phyloP scores from a whole-genome alignment of 176 grass and related monocot species.

The Tillandsia fasciculata region DNA sequence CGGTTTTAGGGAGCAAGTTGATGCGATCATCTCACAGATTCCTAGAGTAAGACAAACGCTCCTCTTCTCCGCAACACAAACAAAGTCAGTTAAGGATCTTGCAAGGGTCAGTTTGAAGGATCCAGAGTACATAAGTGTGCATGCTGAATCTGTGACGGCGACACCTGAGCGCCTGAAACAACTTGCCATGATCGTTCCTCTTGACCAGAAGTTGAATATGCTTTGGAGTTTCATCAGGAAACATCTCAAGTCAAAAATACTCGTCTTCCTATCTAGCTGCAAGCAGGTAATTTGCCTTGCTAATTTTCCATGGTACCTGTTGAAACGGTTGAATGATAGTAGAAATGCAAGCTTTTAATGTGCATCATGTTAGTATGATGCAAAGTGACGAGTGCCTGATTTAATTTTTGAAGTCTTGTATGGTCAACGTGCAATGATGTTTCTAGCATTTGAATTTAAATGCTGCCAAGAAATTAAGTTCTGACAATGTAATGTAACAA shows the following conservation, averaged over 20 bases:
- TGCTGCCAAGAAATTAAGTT: too few relatives aligned
- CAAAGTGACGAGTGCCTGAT: too few relatives aligned
- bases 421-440: not conserved
- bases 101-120: slow-evolving; percentile 82
- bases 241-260: slow-evolving; percentile 73
- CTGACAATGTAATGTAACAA: too few relatives aligned
- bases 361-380: not conserved
- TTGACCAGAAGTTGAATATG: slow-evolving; percentile 88
- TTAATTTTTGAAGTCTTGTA: too few relatives aligned
- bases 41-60: slow-evolving; percentile 71
- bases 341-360: not conserved
- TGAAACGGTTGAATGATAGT: not conserved
- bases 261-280: slow-evolving; percentile 80
- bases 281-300: slow-evolving; percentile 52
- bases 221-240: slow-evolving; percentile 91
- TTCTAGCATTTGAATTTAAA: not conserved
- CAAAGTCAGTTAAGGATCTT: slow-evolving; percentile 84
- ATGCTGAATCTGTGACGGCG: slow-evolving; percentile 58
- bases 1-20: slow-evolving; percentile 55
- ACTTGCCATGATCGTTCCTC: slow-evolving; percentile 55
- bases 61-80: slow-evolving; percentile 91
- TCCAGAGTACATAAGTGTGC: slow-evolving; percentile 87
- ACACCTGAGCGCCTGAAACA: slow-evolving; percentile 89
- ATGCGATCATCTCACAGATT: slow-evolving; percentile 65
- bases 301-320: not conserved